Percentiles rank a stretch among this genome's conserved stretches.
Evolutionary conservation across 441 rosid genomes (phyloP).

Genomic region (Brassica hybrid): DNA sequence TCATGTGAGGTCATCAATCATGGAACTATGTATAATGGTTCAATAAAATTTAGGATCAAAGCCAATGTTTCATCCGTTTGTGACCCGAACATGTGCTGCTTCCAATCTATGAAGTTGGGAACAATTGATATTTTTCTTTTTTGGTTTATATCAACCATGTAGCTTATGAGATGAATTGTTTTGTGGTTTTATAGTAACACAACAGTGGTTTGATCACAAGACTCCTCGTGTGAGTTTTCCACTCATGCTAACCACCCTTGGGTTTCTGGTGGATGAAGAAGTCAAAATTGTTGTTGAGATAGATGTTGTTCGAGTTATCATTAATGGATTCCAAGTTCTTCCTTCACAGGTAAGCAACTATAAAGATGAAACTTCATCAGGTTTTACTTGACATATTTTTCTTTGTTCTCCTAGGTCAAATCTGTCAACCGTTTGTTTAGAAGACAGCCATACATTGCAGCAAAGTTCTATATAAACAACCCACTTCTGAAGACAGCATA

Average conservation of each 20-base stretch:
- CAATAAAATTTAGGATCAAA: not conserved
- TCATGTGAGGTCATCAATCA: not conserved
- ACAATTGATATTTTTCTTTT: not conserved
- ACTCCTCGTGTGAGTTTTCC: not conserved
- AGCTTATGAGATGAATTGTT: not conserved
- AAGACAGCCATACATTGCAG: conserved; percentile 26
- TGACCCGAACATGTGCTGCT: not conserved
- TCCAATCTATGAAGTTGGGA: not conserved
- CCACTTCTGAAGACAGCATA: not conserved
- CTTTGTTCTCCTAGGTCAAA: conserved; percentile 1
- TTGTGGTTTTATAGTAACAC: not conserved
- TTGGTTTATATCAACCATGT: not conserved
- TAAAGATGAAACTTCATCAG: too few relatives aligned
- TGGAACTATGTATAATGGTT: not conserved
- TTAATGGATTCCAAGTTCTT: conserved; percentile 15
- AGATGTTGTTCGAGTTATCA: conserved; percentile 1
- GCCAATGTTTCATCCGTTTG: not conserved
- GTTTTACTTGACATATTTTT: not conserved
- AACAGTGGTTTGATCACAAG: conserved; percentile 14
- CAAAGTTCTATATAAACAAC: not conserved
- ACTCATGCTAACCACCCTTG: not conserved
- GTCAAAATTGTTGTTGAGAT: conserved; percentile 17
- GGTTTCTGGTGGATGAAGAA: conserved; percentile 7
- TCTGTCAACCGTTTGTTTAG: conserved; percentile 19
- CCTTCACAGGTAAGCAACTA: conserved; percentile 19